Percentiles rank a stretch among this genome's conserved stretches.
phyloP scores from a whole-genome alignment of 495 filamentous ascomycete genomes.

The Ascodesmis nigricans region DNA sequence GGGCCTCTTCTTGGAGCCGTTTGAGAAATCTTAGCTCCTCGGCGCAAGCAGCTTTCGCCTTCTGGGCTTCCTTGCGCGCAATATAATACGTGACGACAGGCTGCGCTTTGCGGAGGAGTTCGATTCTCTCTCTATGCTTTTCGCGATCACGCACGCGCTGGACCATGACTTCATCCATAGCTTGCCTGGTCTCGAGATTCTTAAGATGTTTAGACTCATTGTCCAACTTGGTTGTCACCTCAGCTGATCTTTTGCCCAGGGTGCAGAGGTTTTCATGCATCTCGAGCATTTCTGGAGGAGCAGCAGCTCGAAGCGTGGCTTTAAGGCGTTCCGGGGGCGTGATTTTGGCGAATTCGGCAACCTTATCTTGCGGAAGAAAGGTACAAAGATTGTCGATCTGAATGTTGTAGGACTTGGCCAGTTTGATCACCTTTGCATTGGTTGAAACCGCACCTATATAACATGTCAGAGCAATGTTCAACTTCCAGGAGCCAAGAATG shows the following conservation, averaged over 20 bases:
- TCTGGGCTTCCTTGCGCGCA: constrained; percentile 19
- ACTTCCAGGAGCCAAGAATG: too few species aligned
- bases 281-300: constrained; percentile 52
- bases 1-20: constrained; percentile 34
- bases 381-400: constrained; percentile 97
- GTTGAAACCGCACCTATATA: too few species aligned
- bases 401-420: constrained; percentile 51
- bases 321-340: constrained; percentile 64
- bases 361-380: constrained; percentile 90
- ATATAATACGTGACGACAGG: constrained; percentile 42
- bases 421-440: constrained; percentile 35
- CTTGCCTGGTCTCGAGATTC: constrained; percentile 50
- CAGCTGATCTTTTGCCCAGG: constrained; percentile 45
- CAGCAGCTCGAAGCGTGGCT: constrained; percentile 72
- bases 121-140: constrained; percentile 40
- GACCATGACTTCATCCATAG: constrained; percentile 58
- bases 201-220: constrained; percentile 37
- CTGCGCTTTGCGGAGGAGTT: constrained; percentile 39
- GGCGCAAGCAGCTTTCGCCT: constrained; percentile 26
- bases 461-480: too few species aligned
- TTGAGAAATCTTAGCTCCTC: constrained; percentile 29
- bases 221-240: constrained; percentile 34
- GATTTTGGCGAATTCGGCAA: constrained; percentile 77
- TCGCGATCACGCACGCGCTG: constrained; percentile 58
- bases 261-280: constrained; percentile 56